Base-by-base conservation (phyloP, 495 filamentous ascomycete species). In the Trichoderma reesei region DNA sequence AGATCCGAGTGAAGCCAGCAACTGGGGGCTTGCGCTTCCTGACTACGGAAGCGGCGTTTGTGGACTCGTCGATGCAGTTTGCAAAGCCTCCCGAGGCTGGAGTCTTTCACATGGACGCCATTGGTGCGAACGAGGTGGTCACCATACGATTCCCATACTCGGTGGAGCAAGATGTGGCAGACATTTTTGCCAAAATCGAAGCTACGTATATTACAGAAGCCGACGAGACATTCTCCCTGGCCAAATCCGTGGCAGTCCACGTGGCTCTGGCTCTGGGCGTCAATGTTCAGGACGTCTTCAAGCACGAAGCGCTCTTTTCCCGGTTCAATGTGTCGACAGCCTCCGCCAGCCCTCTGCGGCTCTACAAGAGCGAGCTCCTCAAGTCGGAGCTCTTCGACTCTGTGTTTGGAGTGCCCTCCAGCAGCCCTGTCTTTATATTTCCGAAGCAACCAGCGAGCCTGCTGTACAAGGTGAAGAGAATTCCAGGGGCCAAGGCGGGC, bases 271-370 rank as follows among this genome's bases (percentile, higher is more conserved):
- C 90, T 0, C 82, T 99, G 44, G 91, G 91, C 18, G 93, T 99
- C 65, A 97, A 98, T 67, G 93, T 99, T 44, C 91, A 97, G 68
- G 95, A 99, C 68, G 85, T 91, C 42, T 99, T 99, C 80, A 95
- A 95, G 72, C 82, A 89, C 61, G 75, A 86, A 37, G 78, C 85
- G 1, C 81, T 98, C 0, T 94, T 93, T 68, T 96, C 93, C 0
- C 86, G 86, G 60, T 98, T 98, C 71, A 94, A 88, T 16, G 85
- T 98, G 46, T 89, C 88, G 37, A 89, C 92, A 5, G 86, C 91
- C 3, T 88, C 76, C 65, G 69, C 82, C 62, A 83, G 88, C 60
- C 94, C 94, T 1, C 74, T 97, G 9, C 83, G 90, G 41, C 76
- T 98, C 33, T 77, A 88, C 38, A 83, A 82, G 63, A 88, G 88